Evolutionary conservation across 805 yeast genomes (phyloP).

Genomic region (Candida michaelii): DNA sequence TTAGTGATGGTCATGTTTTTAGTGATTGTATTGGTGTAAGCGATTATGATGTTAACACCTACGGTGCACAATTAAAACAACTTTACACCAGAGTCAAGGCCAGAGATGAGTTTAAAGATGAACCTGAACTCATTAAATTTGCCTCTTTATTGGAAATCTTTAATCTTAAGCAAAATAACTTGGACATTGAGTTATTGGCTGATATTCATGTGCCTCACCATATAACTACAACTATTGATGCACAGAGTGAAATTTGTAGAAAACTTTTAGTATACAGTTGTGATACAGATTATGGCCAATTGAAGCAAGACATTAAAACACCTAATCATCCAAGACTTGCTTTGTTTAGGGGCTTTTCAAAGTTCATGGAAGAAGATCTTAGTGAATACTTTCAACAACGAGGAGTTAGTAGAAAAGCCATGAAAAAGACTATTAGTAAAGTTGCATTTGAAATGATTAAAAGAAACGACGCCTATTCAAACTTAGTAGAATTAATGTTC

Average conservation of each 20-base stretch:
- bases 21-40: conserved; percentile 64
- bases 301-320: conserved; percentile 34
- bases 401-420: conserved; percentile 44
- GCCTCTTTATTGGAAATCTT: conserved; percentile 38
- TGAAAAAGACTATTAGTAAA: conserved; percentile 50
- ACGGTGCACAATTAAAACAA: conserved; percentile 44
- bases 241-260: conserved; percentile 34
- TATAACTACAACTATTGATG: conserved; percentile 33
- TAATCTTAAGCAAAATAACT: conserved; percentile 18
- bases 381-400: conserved; percentile 39
- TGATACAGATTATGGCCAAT: conserved; percentile 38
- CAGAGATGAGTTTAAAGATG: background rate
- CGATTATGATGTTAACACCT: conserved; percentile 51
- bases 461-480: conserved; percentile 64
- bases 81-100: conserved; percentile 29
- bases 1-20: conserved; percentile 66
- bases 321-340: conserved; percentile 50
- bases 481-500: conserved; percentile 56
- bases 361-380: conserved; percentile 60
- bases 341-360: conserved; percentile 57
- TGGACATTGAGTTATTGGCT: conserved; percentile 18
- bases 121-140: conserved; percentile 25
- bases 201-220: conserved; percentile 29
- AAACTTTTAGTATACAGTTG: conserved; percentile 36
- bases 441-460: conserved; percentile 66